phyloP scores from a whole-genome alignment of 139 green algal genomes.

The Zygnema cylindricum region DNA sequence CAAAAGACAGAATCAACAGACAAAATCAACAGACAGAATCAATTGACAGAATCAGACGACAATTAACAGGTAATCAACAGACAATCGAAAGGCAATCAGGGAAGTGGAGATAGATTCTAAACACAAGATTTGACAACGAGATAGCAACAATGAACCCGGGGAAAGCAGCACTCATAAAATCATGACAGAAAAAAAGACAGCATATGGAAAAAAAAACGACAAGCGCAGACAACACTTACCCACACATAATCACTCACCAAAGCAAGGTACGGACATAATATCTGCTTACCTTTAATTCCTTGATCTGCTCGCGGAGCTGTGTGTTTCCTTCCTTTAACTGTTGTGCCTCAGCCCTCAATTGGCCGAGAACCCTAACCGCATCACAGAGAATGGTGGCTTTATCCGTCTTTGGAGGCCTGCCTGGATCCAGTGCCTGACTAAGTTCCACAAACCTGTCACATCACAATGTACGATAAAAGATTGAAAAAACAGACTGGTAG shows the following conservation, averaged over 20 bases:
- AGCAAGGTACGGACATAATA: no score
- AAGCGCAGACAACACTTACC: no score
- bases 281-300: conserved; percentile 78
- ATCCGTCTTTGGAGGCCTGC: conserved; percentile 77
- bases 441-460: conserved; percentile 60
- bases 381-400: conserved; percentile 76
- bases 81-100: not conserved
- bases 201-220: not conserved
- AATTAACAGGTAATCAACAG: not conserved
- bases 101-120: not conserved
- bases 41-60: not conserved
- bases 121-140: not conserved
- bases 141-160: no score
- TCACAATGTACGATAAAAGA: no score
- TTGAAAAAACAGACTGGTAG: no score
- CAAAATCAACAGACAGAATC: not conserved
- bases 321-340: conserved; percentile 45
- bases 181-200: not conserved
- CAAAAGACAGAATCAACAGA: not conserved
- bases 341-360: conserved; percentile 69
- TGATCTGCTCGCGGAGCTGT: conserved; percentile 76
- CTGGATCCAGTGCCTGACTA: conserved; percentile 53
- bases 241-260: no score
- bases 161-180: not conserved
- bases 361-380: conserved; percentile 72